Base-by-base conservation (phyloP, 768 basidiomycete species). In the Lenzites betulinus region DNA sequence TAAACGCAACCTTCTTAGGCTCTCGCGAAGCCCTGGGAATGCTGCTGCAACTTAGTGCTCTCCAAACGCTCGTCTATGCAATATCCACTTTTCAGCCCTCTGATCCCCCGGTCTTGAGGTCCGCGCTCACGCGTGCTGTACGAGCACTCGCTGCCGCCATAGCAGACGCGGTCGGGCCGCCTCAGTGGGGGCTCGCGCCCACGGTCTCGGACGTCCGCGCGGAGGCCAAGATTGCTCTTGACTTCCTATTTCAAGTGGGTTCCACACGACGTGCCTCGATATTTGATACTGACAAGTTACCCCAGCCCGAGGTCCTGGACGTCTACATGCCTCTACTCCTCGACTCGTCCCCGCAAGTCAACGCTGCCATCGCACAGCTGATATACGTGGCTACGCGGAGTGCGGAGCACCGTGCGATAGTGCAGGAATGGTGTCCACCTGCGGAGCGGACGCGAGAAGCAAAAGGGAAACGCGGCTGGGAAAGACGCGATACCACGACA, bases 401-500 rank as follows among this genome's bases (percentile, higher is more conserved):
- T 1, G 74, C 77, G 0, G 67, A 68, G 2, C 83, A 90, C 64
- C 79, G 89, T 22, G 67, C 69, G 1, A 73, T 76, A 1, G 75
- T 90, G 16, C 73, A 82, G 0, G 82, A 84, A 23, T 92, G 90
- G 90, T 67, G 84, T 0, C 90, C 88, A 7, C 80, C 75, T 0
- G 65, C 71, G 0, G 87, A 90, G 22, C 75, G 88, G 22, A 68
- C 76, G 41, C 80, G 77, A 61, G 85, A 86, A 52, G 75, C 79
- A 25, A 86, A 81, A 63, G 78, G 78, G 2, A 83, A 83, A 59
- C 79, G 90, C 1, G 88, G 90, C 3, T 93, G 90, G 90, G 90
- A 92, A 74, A 87, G 85, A 67, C 75, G 80, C 0, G 78, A 80
- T 0, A 65, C 76, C 25, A 73, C 75, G 3, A 75, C 72, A 12